Conservation (phyloP, 2,329 filamentous ascomycete species). For the Claviceps paspali region DNA sequence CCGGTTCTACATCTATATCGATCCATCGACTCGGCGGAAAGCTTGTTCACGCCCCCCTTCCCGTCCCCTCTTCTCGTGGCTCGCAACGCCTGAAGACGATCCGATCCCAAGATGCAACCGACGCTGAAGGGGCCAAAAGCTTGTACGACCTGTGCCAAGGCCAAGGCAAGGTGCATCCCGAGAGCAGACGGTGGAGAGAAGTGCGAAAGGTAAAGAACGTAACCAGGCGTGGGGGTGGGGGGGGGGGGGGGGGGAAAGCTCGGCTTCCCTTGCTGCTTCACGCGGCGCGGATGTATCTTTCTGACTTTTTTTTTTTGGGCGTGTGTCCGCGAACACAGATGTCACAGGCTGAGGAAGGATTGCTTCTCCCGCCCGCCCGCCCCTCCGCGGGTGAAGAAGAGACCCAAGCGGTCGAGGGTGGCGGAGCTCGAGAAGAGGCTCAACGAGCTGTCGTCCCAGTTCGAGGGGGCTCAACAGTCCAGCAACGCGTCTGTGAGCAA, state of each 20-base stretch:
- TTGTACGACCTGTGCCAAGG: slow-evolving; percentile 34
- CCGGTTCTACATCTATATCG: no score
- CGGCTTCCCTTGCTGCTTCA: no score
- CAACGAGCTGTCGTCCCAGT: slow-evolving; percentile 31
- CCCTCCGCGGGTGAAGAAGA: slow-evolving; percentile 30
- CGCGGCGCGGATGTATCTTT: no score
- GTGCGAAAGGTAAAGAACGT: slow-evolving; percentile 35
- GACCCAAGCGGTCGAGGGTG: slow-evolving; percentile 31
- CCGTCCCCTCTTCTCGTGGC: no score
- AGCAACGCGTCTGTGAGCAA: slow-evolving; percentile 5
- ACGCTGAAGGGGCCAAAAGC: slow-evolving; percentile 30
- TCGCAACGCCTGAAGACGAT: no score
- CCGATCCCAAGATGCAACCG: slow-evolving; percentile 10
- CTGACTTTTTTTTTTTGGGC: not conserved
- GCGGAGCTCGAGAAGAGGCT: slow-evolving; percentile 35
- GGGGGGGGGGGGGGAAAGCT: no score
- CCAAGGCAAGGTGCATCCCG: slow-evolving; percentile 34
- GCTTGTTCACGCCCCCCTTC: no score
- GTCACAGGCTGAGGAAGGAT: slow-evolving; percentile 30
- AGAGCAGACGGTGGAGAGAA: slow-evolving; percentile 24
- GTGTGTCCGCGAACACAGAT: no score
- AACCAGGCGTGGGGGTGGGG: no score
- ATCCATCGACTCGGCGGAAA: no score
- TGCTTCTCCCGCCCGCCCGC: slow-evolving; percentile 32
- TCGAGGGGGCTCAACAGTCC: slow-evolving; percentile 19